Evolutionary conservation across 441 rosid species (phyloP).

Genomic region (Pelargonium cotyledonis): DNA sequence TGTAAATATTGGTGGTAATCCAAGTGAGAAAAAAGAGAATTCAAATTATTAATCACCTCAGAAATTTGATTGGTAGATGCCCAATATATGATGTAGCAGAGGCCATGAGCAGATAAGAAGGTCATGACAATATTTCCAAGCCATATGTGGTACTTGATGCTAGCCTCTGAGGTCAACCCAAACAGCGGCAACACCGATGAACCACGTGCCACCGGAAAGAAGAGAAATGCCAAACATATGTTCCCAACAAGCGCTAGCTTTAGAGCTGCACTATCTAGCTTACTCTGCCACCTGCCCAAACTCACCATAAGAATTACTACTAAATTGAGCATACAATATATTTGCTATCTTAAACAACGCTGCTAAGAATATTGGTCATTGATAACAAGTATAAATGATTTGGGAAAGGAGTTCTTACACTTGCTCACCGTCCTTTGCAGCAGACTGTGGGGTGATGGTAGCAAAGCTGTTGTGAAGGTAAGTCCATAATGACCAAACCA

Average conservation of each 20-base stretch:
- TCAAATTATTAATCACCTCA: slow-evolving; percentile 23
- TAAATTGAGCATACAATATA: background rate
- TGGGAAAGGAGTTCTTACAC: slow-evolving; percentile 29
- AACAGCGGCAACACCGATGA: slow-evolving; percentile 48
- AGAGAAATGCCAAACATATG: slow-evolving; percentile 44
- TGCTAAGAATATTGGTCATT: background rate
- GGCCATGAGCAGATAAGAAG: slow-evolving; percentile 43
- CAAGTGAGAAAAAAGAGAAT: background rate
- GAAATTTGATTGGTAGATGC: slow-evolving; percentile 22
- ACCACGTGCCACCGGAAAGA: slow-evolving; percentile 57
- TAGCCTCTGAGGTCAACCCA: slow-evolving; percentile 54
- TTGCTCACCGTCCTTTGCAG: slow-evolving; percentile 17
- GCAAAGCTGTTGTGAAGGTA: slow-evolving; percentile 30
- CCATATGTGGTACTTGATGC: slow-evolving; percentile 69
- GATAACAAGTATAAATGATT: background rate
- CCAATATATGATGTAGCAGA: slow-evolving; percentile 41
- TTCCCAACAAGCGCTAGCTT: slow-evolving; percentile 43
- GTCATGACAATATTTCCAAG: slow-evolving; percentile 48
- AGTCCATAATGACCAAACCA: slow-evolving; percentile 46
- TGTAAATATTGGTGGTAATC: background rate
- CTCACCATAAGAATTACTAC: background rate
- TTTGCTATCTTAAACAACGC: background rate
- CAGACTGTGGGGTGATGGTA: slow-evolving; percentile 23
- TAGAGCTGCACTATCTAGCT: slow-evolving; percentile 24
- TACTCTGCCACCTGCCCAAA: slow-evolving; percentile 45